Conservation (phyloP, 2,329 filamentous ascomycete species). For the Bimuria novae-zelandiae region DNA sequence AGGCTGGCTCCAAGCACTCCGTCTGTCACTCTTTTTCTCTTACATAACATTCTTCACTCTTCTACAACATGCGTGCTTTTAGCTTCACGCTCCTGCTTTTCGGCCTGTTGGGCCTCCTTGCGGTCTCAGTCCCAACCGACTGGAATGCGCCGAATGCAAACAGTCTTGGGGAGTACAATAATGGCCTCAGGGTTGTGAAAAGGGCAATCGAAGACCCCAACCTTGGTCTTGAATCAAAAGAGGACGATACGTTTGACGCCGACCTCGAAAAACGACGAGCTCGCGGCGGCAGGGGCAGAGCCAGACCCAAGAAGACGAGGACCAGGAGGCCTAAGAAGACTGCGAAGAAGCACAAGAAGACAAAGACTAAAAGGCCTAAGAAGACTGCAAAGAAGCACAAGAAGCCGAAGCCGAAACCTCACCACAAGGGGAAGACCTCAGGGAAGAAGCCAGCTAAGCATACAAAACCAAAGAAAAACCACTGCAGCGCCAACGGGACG, state of each 20-base stretch:
- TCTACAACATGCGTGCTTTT: conserved; percentile 3
- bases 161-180: conserved; percentile 1
- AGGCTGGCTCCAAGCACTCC: background rate
- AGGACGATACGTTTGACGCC: conserved; percentile 1
- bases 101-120: conserved; percentile 1
- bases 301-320: background rate
- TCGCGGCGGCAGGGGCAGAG: background rate
- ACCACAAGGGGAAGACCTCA: background rate
- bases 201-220: background rate
- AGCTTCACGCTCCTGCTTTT: conserved; percentile 2
- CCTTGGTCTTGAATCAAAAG: background rate
- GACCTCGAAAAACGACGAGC: background rate
- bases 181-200: background rate
- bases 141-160: background rate
- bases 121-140: conserved; percentile 1
- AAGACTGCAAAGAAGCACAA: background rate
- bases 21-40: conserved; percentile 1
- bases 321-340: conserved; percentile 1
- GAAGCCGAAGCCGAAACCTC: background rate
- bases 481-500: background rate
- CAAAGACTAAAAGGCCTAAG: background rate
- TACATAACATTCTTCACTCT: background rate
- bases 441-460: background rate
- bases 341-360: conserved; percentile 1
- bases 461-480: background rate